These are phyloP conservation scores for Scheffersomyces titani DNA, from an alignment of 1,139 yeast species.

Conservation along the genomic window DNA sequence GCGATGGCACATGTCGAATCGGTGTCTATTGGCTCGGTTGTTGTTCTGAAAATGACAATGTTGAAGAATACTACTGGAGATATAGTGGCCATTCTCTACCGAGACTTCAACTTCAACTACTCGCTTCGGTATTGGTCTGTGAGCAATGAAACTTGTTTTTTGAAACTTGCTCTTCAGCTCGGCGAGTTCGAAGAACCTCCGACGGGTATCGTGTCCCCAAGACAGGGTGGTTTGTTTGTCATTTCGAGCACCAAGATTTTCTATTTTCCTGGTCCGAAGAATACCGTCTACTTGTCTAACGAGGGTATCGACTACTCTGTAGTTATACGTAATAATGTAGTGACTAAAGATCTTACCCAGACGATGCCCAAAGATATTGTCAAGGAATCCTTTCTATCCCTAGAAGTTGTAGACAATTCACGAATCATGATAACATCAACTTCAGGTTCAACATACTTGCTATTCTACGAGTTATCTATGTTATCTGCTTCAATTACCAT, in stretches of 20 bases:
- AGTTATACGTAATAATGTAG: constrained; percentile 4
- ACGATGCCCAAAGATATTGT: constrained; percentile 7
- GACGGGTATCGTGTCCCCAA: constrained; percentile 24
- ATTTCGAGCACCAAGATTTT: constrained; percentile 29
- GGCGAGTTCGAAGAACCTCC: constrained; percentile 40
- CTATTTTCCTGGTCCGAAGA: constrained; percentile 29
- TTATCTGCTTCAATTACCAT: constrained; percentile 10
- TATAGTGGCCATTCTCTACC: constrained; percentile 31
- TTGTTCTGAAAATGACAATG: constrained; percentile 24
- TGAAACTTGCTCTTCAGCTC: constrained; percentile 24
- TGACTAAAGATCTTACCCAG: constrained; percentile 11
- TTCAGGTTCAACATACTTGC: constrained; percentile 31
- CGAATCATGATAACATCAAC: constrained; percentile 32
- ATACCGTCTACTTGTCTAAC: constrained; percentile 1
- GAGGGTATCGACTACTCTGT: background rate
- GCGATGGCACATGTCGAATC: constrained; percentile 7
- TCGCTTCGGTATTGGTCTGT: constrained; percentile 32
- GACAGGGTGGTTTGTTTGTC: constrained; percentile 33
- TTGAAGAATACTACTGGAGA: constrained; percentile 3
- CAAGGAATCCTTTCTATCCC: constrained; percentile 9
- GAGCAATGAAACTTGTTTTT: constrained; percentile 4
- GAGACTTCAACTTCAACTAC: constrained; percentile 36
- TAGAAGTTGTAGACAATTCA: constrained; percentile 24
- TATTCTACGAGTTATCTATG: constrained; percentile 19
- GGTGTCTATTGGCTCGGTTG: constrained; percentile 29